phyloP scores from a whole-genome alignment of 2,329 filamentous ascomycete species.

The Sordariomycetes sp. region DNA sequence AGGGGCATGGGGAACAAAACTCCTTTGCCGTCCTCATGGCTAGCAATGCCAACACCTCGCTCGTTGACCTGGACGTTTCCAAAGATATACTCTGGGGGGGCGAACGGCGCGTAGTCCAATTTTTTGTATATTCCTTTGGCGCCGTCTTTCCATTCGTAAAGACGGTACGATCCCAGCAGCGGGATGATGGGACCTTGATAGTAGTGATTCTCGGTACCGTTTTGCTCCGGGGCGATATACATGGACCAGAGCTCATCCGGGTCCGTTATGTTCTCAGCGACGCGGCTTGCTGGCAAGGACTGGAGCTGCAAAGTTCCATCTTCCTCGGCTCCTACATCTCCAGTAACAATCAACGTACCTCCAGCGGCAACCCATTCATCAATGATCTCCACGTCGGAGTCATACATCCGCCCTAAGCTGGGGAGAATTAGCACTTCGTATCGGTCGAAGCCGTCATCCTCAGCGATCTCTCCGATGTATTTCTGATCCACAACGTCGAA shows the following conservation, averaged over 20 bases:
- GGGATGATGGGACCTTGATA: conserved; percentile 8
- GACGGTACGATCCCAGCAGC: conserved; percentile 5
- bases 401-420: conserved; percentile 6
- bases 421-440: conserved; percentile 8
- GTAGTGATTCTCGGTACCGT: conserved; percentile 4
- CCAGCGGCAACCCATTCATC: conserved; percentile 7
- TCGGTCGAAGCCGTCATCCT: conserved; percentile 6
- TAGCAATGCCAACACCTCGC: conserved; percentile 5
- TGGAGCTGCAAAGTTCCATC: conserved; percentile 6
- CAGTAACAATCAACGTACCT: conserved; percentile 7
- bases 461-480: conserved; percentile 4
- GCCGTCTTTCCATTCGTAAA: conserved; percentile 8
- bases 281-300: conserved; percentile 5
- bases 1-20: conserved; percentile 6
- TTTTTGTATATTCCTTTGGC: conserved; percentile 3
- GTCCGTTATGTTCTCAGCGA: conserved; percentile 1
- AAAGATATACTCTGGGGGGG: conserved; percentile 8
- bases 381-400: conserved; percentile 4
- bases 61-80: conserved; percentile 7
- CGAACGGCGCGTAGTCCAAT: conserved; percentile 6
- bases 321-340: conserved; percentile 5
- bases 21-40: conserved; percentile 3
- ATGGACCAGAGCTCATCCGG: conserved; percentile 5
- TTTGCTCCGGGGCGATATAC: conserved; percentile 7
- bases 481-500: conserved; percentile 8